Evolutionary conservation across 75 land plant species (phyloP).

Genomic region (Picea glauca): DNA sequence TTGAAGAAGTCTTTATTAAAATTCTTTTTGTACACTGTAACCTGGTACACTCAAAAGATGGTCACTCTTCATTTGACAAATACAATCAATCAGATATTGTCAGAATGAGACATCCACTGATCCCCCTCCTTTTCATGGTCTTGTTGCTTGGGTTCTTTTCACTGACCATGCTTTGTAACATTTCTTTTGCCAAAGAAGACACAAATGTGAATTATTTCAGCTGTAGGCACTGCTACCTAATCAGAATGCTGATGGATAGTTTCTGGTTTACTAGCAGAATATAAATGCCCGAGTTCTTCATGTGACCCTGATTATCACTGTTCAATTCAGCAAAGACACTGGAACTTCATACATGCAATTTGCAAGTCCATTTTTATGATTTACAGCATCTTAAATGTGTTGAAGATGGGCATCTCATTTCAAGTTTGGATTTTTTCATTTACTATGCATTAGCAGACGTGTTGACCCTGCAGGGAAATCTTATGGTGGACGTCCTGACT

Average conservation of each 20-base stretch:
- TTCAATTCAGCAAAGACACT: conserved; percentile 5
- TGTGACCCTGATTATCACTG: background rate
- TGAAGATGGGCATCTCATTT: background rate
- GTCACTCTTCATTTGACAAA: background rate
- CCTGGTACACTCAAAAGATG: conserved; percentile 8
- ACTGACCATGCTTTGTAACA: conserved; percentile 8
- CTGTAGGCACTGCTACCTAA: background rate
- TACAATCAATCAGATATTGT: conserved; percentile 3
- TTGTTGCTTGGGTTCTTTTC: background rate
- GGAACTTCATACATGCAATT: background rate
- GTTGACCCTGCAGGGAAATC: background rate
- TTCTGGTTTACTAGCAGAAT: background rate
- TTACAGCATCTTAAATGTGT: background rate
- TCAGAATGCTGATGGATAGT: background rate
- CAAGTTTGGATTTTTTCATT: background rate
- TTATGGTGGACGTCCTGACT: background rate
- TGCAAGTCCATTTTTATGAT: background rate
- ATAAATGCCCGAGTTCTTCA: background rate
- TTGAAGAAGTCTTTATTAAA: background rate
- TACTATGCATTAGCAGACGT: background rate
- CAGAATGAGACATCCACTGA: background rate
- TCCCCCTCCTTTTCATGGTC: background rate
- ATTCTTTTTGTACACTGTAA: conserved; percentile 12
- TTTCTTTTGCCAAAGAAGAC: conserved; percentile 2
- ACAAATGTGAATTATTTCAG: conserved; percentile 7